These are phyloP conservation scores for Ophiostoma montium DNA, from an alignment of 2,329 filamentous ascomycete genomes.

Conservation along the genomic window DNA sequence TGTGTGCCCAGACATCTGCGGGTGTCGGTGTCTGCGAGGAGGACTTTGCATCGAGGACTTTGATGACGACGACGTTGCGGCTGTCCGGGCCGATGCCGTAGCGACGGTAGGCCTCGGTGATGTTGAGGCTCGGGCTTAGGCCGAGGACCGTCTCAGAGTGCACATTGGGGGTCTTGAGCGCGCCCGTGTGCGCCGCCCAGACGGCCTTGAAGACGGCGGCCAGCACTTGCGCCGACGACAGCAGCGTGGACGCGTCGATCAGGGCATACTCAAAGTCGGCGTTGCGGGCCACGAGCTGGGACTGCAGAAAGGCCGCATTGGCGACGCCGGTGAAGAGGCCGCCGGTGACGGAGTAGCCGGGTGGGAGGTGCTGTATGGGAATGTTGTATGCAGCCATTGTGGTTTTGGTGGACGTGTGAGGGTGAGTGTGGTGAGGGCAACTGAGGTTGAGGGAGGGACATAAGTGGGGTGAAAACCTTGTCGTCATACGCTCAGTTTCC, in stretches of 20 bases:
- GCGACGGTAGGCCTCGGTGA: slow-evolving; percentile 77
- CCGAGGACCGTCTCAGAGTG: slow-evolving; percentile 80
- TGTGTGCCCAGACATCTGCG: slow-evolving; percentile 41
- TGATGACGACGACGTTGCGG: slow-evolving; percentile 63
- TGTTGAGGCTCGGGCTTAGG: slow-evolving; percentile 74
- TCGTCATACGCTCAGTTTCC: too few species aligned
- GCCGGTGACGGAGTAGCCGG: slow-evolving; percentile 52
- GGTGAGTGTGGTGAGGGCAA: too few species aligned
- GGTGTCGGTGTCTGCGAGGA: slow-evolving; percentile 29
- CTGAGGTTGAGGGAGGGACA: neutral
- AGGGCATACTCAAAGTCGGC: slow-evolving; percentile 83
- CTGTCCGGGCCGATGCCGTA: slow-evolving; percentile 68
- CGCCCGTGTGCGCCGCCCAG: slow-evolving; percentile 42
- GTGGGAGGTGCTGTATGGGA: slow-evolving; percentile 49
- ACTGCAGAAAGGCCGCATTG: slow-evolving; percentile 65
- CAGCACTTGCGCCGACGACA: slow-evolving; percentile 59
- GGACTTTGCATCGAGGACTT: slow-evolving; percentile 49
- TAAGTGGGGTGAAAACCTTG: neutral
- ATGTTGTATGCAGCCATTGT: slow-evolving; percentile 34
- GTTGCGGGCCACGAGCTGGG: slow-evolving; percentile 77
- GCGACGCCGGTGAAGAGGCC: slow-evolving; percentile 61
- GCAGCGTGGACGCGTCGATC: slow-evolving; percentile 68
- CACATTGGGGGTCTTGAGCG: slow-evolving; percentile 67
- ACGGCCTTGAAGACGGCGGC: slow-evolving; percentile 67
- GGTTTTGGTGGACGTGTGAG: neutral